A percentile compares a stretch with the other conserved stretches of the same genome.
Conservation (phyloP, 169 alveolate species). For the Ichthyophthirius multifiliis region DNA sequence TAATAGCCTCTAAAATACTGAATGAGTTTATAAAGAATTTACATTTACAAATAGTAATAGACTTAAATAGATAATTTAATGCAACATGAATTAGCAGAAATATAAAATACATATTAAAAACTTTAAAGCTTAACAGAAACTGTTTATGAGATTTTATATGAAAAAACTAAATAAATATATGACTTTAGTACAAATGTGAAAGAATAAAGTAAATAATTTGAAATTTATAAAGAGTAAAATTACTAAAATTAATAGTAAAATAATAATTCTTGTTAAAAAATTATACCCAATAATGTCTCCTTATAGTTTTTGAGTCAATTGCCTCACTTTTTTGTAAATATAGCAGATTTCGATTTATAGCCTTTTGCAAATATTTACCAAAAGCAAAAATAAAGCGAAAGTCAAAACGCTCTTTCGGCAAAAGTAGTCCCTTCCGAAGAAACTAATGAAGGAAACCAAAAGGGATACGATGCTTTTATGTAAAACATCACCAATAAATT, state of each 20-base stretch:
- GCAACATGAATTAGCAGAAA: neutral
- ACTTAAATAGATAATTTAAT: neutral
- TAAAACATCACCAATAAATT: neutral
- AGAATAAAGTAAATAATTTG: neutral
- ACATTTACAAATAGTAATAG: neutral
- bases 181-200: neutral
- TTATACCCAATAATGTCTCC: neutral
- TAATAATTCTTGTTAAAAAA: neutral
- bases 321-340: neutral
- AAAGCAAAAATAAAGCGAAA: neutral
- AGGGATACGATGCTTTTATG: neutral
- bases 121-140: neutral
- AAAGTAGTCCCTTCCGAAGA: neutral
- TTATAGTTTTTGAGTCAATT: neutral
- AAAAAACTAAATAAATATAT: neutral
- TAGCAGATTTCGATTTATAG: neutral
- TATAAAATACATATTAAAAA: neutral
- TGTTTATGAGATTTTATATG: neutral
- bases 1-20: neutral
- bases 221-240: neutral
- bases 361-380: neutral
- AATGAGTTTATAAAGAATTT: neutral
- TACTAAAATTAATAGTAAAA: neutral
- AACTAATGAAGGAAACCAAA: neutral
- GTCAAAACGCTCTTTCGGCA: neutral